A percentile compares a stretch with the other conserved stretches of the same genome.
Evolutionary conservation across 2,329 filamentous ascomycete genomes (phyloP).

Genomic region (Ceratocystis alfenasii): DNA sequence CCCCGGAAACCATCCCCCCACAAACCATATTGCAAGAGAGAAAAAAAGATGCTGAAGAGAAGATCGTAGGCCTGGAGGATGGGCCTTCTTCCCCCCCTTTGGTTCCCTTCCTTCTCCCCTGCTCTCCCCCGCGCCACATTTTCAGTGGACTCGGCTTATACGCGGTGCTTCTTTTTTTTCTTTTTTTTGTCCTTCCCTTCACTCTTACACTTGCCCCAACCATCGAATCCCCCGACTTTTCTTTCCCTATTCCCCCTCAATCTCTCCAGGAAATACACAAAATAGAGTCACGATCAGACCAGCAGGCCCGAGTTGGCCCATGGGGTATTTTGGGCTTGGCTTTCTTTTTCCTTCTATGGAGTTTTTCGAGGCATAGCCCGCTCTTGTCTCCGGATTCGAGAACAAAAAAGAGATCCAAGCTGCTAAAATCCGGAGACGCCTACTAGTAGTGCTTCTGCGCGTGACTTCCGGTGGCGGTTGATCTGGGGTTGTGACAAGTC

Average conservation of each 20-base stretch:
- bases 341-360: neutral
- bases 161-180: slow-evolving; percentile 7
- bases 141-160: slow-evolving; percentile 10
- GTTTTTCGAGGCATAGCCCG: neutral
- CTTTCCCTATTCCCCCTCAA: neutral
- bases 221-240: neutral
- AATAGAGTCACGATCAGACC: slow-evolving; percentile 12
- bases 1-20: neutral
- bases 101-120: neutral
- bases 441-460: neutral
- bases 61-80: neutral
- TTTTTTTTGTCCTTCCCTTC: neutral
- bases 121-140: neutral
- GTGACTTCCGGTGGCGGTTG: neutral
- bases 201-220: slow-evolving; percentile 5
- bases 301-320: slow-evolving; percentile 9
- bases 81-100: neutral
- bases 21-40: neutral
- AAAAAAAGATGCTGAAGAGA: neutral
- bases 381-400: neutral
- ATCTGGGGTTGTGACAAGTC: slow-evolving; percentile 1
- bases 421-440: slow-evolving; percentile 8
- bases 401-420: slow-evolving; percentile 1
- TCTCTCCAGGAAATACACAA: slow-evolving; percentile 6
- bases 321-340: slow-evolving; percentile 1